Evolutionary conservation across 2,329 filamentous ascomycete species (phyloP).

Genomic region (Laburnicola sp.): DNA sequence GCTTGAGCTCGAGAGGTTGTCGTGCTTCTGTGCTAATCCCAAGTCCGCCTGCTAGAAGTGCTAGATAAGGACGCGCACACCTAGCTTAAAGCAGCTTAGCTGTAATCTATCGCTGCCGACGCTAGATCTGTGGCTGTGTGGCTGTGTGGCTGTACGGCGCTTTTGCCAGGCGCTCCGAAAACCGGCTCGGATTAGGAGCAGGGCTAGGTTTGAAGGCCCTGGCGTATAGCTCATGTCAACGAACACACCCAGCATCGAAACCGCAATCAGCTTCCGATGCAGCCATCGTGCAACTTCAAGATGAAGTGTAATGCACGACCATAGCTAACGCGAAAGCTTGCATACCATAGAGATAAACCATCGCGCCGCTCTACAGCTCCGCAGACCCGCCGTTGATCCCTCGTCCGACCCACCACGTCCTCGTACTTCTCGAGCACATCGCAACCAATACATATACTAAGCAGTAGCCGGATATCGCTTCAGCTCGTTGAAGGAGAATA

Average conservation of each 20-base stretch:
- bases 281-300: no score
- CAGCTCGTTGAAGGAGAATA: slow-evolving; percentile 15
- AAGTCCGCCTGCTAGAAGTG: slow-evolving; percentile 18
- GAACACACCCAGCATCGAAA: slow-evolving; percentile 13
- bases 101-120: no score
- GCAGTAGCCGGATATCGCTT: slow-evolving; percentile 14
- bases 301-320: no score
- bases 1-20: slow-evolving; percentile 13
- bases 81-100: no score
- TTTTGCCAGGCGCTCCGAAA: slow-evolving; percentile 13
- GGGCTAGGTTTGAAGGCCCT: slow-evolving; percentile 6
- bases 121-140: slow-evolving; percentile 4
- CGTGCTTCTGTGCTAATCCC: slow-evolving; percentile 16
- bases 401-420: no score
- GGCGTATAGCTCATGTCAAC: slow-evolving; percentile 11
- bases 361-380: no score
- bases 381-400: no score
- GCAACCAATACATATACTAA: slow-evolving; percentile 16
- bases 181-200: slow-evolving; percentile 9
- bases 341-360: no score
- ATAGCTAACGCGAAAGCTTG: no score
- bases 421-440: no score
- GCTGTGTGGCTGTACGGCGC: slow-evolving; percentile 11
- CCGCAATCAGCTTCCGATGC: no score
- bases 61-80: slow-evolving; percentile 13